phyloP scores from a whole-genome alignment of 2,329 filamentous ascomycete genomes.

The Macrophomina tecta region DNA sequence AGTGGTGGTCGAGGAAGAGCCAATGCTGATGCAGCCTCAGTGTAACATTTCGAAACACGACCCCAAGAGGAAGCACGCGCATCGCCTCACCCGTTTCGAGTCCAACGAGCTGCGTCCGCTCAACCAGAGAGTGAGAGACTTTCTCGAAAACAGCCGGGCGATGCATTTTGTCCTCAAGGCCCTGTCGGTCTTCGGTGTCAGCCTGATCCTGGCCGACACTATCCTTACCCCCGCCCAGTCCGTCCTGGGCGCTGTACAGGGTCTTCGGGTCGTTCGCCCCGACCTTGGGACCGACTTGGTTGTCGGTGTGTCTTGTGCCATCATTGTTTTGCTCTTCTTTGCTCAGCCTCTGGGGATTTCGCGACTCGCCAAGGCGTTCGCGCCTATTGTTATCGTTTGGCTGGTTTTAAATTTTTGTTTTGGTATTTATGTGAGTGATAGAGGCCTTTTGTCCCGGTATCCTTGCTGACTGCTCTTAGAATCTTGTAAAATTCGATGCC shows the following conservation, averaged over 20 bases:
- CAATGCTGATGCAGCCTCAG: slow-evolving; percentile 37
- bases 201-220: slow-evolving; percentile 71
- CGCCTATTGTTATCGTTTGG: slow-evolving; percentile 72
- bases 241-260: slow-evolving; percentile 72
- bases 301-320: slow-evolving; percentile 68
- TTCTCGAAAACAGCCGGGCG: slow-evolving; percentile 63
- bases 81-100: slow-evolving; percentile 65
- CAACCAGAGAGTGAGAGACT: slow-evolving; percentile 60
- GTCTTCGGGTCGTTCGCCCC: slow-evolving; percentile 61
- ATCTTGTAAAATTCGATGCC: slow-evolving; percentile 54
- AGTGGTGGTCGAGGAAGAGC: no score
- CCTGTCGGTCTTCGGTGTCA: slow-evolving; percentile 69
- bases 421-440: slow-evolving; percentile 61
- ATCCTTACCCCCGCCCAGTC: slow-evolving; percentile 73
- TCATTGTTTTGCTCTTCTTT: slow-evolving; percentile 67
- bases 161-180: slow-evolving; percentile 63
- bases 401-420: slow-evolving; percentile 67
- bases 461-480: slow-evolving; percentile 33
- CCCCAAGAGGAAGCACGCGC: slow-evolving; percentile 57
- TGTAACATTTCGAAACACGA: slow-evolving; percentile 66
- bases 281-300: slow-evolving; percentile 62
- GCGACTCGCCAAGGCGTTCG: slow-evolving; percentile 66
- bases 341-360: slow-evolving; percentile 70
- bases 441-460: neutral
- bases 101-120: slow-evolving; percentile 62